Conservation (phyloP, 768 basidiomycete species). For the Termitomyces sp. region DNA sequence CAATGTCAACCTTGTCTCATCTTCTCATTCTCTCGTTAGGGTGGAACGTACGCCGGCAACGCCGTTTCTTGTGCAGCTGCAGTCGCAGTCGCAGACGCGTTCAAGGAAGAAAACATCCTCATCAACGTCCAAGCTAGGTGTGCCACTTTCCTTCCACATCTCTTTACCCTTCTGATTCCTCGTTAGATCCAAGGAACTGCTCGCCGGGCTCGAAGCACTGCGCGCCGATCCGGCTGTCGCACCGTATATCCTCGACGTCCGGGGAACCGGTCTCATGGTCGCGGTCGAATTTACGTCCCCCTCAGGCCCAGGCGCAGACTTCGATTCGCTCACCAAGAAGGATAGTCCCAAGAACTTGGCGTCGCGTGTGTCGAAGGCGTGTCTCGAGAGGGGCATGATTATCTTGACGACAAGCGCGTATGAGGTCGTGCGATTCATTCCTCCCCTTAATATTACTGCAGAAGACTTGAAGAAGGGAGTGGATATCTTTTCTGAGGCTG, state of each 20-base stretch:
- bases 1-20: not conserved
- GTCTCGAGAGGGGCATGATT: constrained; percentile 82
- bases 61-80: constrained; percentile 91
- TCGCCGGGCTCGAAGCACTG: constrained; percentile 55
- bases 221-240: constrained; percentile 47
- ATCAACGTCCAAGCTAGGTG: constrained; percentile 76
- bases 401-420: constrained; percentile 88
- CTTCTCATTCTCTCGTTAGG: constrained; percentile 32
- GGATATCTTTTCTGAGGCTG: constrained; percentile 62
- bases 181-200: constrained; percentile 67
- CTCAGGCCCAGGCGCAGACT: constrained; percentile 37
- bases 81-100: constrained; percentile 76
- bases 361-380: constrained; percentile 67
- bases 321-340: constrained; percentile 38
- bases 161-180: not conserved
- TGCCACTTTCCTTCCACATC: constrained; percentile 6
- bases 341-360: constrained; percentile 50
- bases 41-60: constrained; percentile 91
- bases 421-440: constrained; percentile 90
- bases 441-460: constrained; percentile 77
- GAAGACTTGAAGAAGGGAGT: constrained; percentile 72
- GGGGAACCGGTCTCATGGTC: constrained; percentile 88
- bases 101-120: constrained; percentile 78
- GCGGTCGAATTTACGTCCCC: constrained; percentile 76
- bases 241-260: constrained; percentile 75